Conservation (phyloP, 2,329 filamentous ascomycete species). For the Byssochlamys sp. region DNA sequence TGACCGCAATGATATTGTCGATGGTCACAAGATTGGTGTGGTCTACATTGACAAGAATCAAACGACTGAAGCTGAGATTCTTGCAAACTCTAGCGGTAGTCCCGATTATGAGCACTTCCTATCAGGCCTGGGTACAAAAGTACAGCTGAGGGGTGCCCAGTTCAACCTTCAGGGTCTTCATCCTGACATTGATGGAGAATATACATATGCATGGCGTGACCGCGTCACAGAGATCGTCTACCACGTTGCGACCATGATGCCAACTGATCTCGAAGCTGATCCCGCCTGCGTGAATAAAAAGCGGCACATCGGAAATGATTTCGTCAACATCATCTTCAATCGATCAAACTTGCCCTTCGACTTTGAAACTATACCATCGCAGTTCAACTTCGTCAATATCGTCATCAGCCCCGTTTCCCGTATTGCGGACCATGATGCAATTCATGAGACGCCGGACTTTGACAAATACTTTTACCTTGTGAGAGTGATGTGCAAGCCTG, state of each 20-base stretch:
- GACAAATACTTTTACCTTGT: slow-evolving; percentile 67
- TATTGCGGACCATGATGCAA: slow-evolving; percentile 25
- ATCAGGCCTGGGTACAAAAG: slow-evolving; percentile 68
- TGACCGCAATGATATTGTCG: slow-evolving; percentile 78
- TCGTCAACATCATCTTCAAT: slow-evolving; percentile 96
- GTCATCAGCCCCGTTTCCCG: slow-evolving; percentile 71
- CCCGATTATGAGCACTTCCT: slow-evolving; percentile 81
- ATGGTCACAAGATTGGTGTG: slow-evolving; percentile 90
- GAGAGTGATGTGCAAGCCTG: slow-evolving; percentile 75
- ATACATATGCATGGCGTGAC: slow-evolving; percentile 89
- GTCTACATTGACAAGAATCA: slow-evolving; percentile 88
- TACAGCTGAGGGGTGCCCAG: slow-evolving; percentile 67
- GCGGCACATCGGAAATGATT: slow-evolving; percentile 90
- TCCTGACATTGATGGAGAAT: slow-evolving; percentile 71
- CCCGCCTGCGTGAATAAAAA: slow-evolving; percentile 76
- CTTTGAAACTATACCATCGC: slow-evolving; percentile 84
- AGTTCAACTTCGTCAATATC: slow-evolving; percentile 96
- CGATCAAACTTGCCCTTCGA: slow-evolving; percentile 82
- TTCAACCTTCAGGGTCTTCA: slow-evolving; percentile 94
- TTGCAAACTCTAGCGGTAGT: slow-evolving; percentile 77
- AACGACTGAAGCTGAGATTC: slow-evolving; percentile 69
- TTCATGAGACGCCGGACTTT: slow-evolving; percentile 19
- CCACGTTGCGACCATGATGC: slow-evolving; percentile 96
- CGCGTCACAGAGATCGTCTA: slow-evolving; percentile 91
- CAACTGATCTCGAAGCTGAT: slow-evolving; percentile 69